Evolutionary conservation across 345 rosid species (phyloP).

Genomic region (Ailanthus altissimus): DNA sequence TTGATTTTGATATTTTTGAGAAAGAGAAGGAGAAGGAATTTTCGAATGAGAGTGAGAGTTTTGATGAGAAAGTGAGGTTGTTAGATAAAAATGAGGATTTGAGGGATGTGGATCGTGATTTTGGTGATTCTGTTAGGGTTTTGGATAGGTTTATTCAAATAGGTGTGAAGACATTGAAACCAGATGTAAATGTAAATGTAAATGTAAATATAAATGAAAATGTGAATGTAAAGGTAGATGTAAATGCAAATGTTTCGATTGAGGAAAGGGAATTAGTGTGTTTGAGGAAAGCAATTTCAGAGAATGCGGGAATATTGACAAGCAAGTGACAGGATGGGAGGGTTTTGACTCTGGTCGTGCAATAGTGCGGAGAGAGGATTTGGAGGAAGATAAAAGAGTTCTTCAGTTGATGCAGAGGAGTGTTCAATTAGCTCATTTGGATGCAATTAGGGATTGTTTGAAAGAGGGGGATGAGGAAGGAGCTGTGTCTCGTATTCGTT

Average conservation of each 20-base stretch:
- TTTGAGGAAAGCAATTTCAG: slow-evolving; percentile 58
- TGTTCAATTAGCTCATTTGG: slow-evolving; percentile 79
- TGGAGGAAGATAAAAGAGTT: slow-evolving; percentile 47
- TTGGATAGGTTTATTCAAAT: slow-evolving; percentile 62
- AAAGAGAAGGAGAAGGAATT: slow-evolving; percentile 34
- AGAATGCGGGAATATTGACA: slow-evolving; percentile 62
- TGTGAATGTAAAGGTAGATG: slow-evolving; percentile 21
- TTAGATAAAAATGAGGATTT: slow-evolving; percentile 30
- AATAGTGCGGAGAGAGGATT: slow-evolving; percentile 39
- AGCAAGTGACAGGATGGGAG: slow-evolving; percentile 56
- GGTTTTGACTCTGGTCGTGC: slow-evolving; percentile 47
- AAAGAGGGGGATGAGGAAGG: slow-evolving; percentile 54
- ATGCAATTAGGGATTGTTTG: slow-evolving; percentile 50
- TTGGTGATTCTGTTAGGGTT: slow-evolving; percentile 46
- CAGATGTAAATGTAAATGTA: slow-evolving; percentile 38
- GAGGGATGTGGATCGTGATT: slow-evolving; percentile 36
- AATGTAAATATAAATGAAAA: slow-evolving; percentile 27
- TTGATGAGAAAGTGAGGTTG: slow-evolving; percentile 30
- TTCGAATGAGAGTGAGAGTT: slow-evolving; percentile 25
- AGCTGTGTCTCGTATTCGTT: slow-evolving; percentile 58
- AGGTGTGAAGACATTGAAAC: slow-evolving; percentile 65
- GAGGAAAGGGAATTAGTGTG: slow-evolving; percentile 54
- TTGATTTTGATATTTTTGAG: slow-evolving; percentile 38
- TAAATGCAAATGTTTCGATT: slow-evolving; percentile 22
- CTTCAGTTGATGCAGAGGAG: slow-evolving; percentile 53